phyloP scores from a whole-genome alignment of 805 yeast species.

The Candida tallmaniae region DNA sequence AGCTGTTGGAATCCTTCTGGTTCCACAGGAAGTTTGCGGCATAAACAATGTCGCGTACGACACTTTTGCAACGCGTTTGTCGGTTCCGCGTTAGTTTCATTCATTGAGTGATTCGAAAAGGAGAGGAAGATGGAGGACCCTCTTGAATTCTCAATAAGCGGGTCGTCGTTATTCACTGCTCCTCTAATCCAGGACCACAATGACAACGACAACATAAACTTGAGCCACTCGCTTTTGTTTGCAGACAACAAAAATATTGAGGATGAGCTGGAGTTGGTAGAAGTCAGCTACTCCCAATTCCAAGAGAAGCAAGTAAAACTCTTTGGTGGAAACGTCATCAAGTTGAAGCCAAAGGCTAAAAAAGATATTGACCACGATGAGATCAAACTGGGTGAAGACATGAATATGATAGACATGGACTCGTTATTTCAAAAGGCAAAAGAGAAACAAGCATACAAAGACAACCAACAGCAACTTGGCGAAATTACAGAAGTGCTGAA shows the following conservation, averaged over 20 bases:
- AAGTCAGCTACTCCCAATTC: neutral
- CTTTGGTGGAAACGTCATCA: constrained; percentile 16
- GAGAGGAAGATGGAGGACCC: constrained; percentile 1
- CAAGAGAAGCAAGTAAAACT: constrained; percentile 16
- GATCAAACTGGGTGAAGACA: constrained; percentile 5
- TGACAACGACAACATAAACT: neutral
- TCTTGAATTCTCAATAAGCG: neutral
- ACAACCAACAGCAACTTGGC: constrained; percentile 11
- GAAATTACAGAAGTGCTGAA: no score
- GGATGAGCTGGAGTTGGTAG: neutral
- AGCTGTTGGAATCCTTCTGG: no score
- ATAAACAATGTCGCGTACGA: no score
- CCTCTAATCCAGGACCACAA: neutral
- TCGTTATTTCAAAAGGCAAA: constrained; percentile 17
- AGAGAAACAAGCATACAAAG: constrained; percentile 14
- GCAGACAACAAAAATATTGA: neutral
- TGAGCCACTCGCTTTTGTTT: neutral
- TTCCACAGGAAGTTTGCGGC: no score
- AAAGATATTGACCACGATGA: constrained; percentile 1
- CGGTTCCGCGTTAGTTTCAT: no score
- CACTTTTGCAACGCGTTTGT: no score
- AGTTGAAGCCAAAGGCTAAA: constrained; percentile 10
- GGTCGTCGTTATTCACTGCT: neutral
- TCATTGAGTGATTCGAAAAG: no score
- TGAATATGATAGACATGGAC: constrained; percentile 16